phyloP scores from a whole-genome alignment of 2,329 filamentous ascomycete genomes.

The Lecanicillium sp. region DNA sequence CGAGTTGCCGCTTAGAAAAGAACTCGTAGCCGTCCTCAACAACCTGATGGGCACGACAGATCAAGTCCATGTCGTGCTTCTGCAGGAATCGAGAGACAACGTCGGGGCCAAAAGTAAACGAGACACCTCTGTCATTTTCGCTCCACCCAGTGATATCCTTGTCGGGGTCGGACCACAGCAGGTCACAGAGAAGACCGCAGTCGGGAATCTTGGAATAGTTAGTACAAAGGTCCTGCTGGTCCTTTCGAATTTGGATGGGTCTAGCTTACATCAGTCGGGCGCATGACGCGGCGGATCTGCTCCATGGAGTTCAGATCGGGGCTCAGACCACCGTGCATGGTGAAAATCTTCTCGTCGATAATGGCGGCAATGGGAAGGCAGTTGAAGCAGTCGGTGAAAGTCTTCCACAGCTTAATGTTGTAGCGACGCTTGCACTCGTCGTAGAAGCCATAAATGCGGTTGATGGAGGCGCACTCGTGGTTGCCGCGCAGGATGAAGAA shows the following conservation, averaged over 20 bases:
- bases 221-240: constrained; percentile 1
- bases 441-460: constrained; percentile 99
- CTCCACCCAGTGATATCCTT: constrained; percentile 99
- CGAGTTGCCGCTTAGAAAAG: constrained; percentile 96
- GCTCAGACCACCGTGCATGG: constrained; percentile 96
- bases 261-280: constrained; percentile 87
- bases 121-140: constrained; percentile 97
- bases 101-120: constrained; percentile 96
- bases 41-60: constrained; percentile 96
- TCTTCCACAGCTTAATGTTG: constrained; percentile 99
- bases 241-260: constrained; percentile 13
- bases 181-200: constrained; percentile 92
- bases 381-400: constrained; percentile 99
- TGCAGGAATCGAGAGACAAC: constrained; percentile 96
- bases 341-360: constrained; percentile 99
- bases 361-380: constrained; percentile 96
- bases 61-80: constrained; percentile 99
- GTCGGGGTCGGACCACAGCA: constrained; percentile 97
- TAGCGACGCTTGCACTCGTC: constrained; percentile 98
- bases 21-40: constrained; percentile 99
- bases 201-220: constrained; percentile 73
- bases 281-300: constrained; percentile 98
- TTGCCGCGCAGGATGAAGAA: constrained; percentile 98
- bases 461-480: constrained; percentile 98
- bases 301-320: constrained; percentile 99